Conservation (phyloP, 495 filamentous ascomycete genomes). For the Penicillium riverlandense region DNA sequence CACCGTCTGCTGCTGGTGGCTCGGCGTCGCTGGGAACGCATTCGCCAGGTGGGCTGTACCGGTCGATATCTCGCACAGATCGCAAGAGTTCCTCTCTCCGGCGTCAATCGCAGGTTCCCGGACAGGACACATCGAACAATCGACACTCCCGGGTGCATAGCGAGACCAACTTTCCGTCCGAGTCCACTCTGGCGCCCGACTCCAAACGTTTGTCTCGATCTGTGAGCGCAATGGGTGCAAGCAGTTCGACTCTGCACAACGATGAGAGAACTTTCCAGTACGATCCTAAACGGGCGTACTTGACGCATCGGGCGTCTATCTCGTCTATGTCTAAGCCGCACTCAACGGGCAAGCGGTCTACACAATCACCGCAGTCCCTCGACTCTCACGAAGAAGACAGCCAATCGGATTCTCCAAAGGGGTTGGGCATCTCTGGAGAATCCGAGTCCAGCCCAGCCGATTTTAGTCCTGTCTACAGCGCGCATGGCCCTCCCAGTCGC, state of each 20-base stretch:
- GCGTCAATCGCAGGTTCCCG: constrained; percentile 27
- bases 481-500: constrained; percentile 31
- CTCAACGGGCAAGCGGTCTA: constrained; percentile 2
- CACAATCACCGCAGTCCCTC: constrained; percentile 5
- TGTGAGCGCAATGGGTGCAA: constrained; percentile 37
- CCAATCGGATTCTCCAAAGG: constrained; percentile 18
- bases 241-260: constrained; percentile 25
- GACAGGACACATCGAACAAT: constrained; percentile 32
- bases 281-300: constrained; percentile 29
- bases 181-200: constrained; percentile 21
- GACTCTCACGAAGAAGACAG: constrained; percentile 6
- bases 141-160: constrained; percentile 51
- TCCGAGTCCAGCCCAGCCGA: constrained; percentile 23
- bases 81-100: constrained; percentile 29
- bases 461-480: constrained; percentile 30
- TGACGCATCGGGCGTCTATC: constrained; percentile 31
- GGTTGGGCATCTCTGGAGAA: constrained; percentile 23
- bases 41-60: constrained; percentile 30
- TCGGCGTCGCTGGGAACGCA: constrained; percentile 14
- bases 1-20: constrained; percentile 26
- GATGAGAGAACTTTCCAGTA: constrained; percentile 38
- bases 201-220: constrained; percentile 28
- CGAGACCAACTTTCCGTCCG: constrained; percentile 47
- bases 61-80: constrained; percentile 35
- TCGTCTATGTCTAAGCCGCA: constrained; percentile 18